Base-by-base conservation (phyloP, 2,329 filamentous ascomycete genomes). In the Aspergillus ochraceoroseus region DNA sequence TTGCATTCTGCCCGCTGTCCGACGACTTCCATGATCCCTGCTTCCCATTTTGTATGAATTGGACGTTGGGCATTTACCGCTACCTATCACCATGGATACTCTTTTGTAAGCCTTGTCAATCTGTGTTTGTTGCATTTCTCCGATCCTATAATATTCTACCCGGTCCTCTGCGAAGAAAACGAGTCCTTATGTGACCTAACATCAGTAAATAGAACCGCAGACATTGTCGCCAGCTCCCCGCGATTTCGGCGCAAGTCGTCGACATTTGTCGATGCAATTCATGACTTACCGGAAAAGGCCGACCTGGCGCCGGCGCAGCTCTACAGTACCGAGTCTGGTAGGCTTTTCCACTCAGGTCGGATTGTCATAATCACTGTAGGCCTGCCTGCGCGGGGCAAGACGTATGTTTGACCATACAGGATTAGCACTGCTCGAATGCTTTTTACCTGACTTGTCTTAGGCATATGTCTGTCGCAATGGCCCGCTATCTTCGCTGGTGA, bases 321-420 rank as follows among this genome's bases (percentile, higher is more conserved):
- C 31, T 98, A 98, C 71, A 95, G 88, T 65, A 98, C 92, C 38
- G 94, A 96, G 76, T 96, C 90, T 32, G 92, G 92, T 33, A 81
- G 92, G 28, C 80, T 98, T 19, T 98, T 98, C 64, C 92, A 98
- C 66, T 95, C 92, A 14, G 92, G 92, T 32, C 82, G 90, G 43
- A 98, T 98, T 62, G 90, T 90, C 32, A 96, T 98, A 56, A 90
- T 92, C 51, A 95, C 95, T 63, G 92, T 96, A 52, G 92, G 92
- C 15, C 78, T 95, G 19, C 92, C 92, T 28, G 92, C 92, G 26
- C 82, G 92, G 58, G 92, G 92, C 46, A 98, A 98, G 70, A 98
- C 92, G 76, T 87, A 67, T 63, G 82, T 71, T 31, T 37, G 34
- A 27, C 36, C 43, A 32, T 26, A 35, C 26, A 28, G 17, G 25